phyloP scores from a whole-genome alignment of 495 filamentous ascomycete genomes.

The Penicillium nucicola region DNA sequence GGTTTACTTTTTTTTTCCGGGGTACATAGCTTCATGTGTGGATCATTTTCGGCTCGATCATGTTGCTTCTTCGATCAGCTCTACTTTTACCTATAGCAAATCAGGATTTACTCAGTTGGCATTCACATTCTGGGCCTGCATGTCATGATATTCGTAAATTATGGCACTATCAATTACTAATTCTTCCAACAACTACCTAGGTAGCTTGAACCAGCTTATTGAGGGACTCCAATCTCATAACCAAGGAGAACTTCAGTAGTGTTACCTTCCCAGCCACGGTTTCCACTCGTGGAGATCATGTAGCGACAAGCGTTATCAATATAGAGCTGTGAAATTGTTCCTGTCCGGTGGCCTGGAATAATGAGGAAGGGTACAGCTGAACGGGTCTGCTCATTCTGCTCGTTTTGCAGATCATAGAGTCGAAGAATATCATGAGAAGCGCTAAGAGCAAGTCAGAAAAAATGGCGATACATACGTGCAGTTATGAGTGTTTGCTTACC shows the following conservation, averaged over 20 bases:
- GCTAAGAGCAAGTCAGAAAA: slow-evolving; percentile 36
- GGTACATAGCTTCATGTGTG: not conserved
- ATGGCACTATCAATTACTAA: not conserved
- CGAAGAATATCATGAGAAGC: slow-evolving; percentile 93
- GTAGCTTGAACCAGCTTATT: slow-evolving; percentile 9
- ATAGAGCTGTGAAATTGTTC: slow-evolving; percentile 80
- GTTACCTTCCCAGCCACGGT: slow-evolving; percentile 92
- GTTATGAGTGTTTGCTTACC: slow-evolving; percentile 47
- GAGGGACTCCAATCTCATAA: slow-evolving; percentile 76
- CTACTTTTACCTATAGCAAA: not conserved
- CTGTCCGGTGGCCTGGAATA: slow-evolving; percentile 88
- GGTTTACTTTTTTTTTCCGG: not conserved
- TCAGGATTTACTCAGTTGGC: not conserved
- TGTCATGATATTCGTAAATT: slow-evolving; percentile 7
- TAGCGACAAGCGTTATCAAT: slow-evolving; percentile 85
- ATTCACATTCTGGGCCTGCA: not conserved
- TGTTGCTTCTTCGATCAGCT: not conserved
- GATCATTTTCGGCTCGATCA: not conserved
- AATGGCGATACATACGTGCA: no score
- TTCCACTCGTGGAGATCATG: slow-evolving; percentile 88
- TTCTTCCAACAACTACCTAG: not conserved
- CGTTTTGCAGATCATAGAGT: slow-evolving; percentile 80
- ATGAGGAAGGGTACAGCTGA: slow-evolving; percentile 90
- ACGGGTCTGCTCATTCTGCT: slow-evolving; percentile 59
- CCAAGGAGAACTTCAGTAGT: slow-evolving; percentile 88